Conservation (phyloP, 208 protist species). For the Tritrichomonas musculus region DNA sequence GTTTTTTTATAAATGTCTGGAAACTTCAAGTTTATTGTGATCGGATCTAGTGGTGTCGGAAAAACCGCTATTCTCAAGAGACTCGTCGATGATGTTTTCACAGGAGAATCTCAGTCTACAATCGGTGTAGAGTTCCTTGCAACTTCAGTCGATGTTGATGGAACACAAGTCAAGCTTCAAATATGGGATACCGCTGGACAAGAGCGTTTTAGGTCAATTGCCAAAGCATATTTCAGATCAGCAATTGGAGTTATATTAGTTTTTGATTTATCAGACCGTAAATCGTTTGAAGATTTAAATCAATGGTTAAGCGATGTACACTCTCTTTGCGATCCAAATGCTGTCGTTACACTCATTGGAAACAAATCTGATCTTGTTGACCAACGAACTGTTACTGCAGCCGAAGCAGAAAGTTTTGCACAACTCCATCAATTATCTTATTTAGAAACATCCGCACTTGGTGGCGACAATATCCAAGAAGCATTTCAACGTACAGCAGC, state of each 20-base stretch:
- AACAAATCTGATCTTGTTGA: slow-evolving; percentile 13
- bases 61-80: slow-evolving; percentile 8
- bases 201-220: slow-evolving; percentile 14
- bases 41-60: not conserved
- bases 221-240: slow-evolving; percentile 7
- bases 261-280: slow-evolving; percentile 28
- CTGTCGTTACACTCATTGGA: not conserved
- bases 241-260: slow-evolving; percentile 5
- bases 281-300: slow-evolving; percentile 11
- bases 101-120: slow-evolving; percentile 6
- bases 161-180: not conserved
- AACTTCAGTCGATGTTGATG: slow-evolving; percentile 2
- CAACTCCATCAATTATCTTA: not conserved
- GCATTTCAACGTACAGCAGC: not conserved
- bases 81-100: not conserved
- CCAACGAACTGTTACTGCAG: not conserved
- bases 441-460: slow-evolving; percentile 13
- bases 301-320: slow-evolving; percentile 3
- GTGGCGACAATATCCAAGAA: slow-evolving; percentile 17
- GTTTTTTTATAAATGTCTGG: slow-evolving; percentile 4
- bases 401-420: not conserved
- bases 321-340: not conserved
- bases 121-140: not conserved
- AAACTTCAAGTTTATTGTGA: slow-evolving; percentile 29
- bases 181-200: slow-evolving; percentile 33